phyloP scores from a whole-genome alignment of 2,329 filamentous ascomycete species.

The Lasiodiplodia hormozganensis region DNA sequence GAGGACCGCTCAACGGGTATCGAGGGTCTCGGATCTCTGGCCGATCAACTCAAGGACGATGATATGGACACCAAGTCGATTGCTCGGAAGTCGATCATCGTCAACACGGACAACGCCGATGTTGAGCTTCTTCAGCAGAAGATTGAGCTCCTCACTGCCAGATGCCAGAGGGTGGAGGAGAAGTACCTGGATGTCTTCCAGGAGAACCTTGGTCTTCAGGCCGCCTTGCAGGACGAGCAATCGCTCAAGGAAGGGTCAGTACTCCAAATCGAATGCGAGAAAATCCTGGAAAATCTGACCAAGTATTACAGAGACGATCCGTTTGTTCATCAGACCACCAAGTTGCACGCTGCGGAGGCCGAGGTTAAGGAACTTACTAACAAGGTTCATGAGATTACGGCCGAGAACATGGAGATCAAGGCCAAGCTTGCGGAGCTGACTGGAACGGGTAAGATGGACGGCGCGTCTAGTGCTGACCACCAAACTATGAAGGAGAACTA shows the following conservation, averaged over 20 bases:
- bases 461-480: constrained; percentile 39
- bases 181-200: constrained; percentile 52
- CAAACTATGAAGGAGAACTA: constrained; percentile 43
- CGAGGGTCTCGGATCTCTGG: constrained; percentile 41
- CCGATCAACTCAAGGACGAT: constrained; percentile 45
- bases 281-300: constrained; percentile 17
- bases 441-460: constrained; percentile 31
- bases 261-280: constrained; percentile 32
- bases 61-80: constrained; percentile 10
- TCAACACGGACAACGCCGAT: constrained; percentile 25
- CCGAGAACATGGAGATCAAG: constrained; percentile 31
- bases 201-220: constrained; percentile 47
- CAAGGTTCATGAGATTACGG: constrained; percentile 28
- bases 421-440: constrained; percentile 22
- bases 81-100: constrained; percentile 25
- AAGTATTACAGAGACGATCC: constrained; percentile 33
- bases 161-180: constrained; percentile 46
- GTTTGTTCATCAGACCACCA: constrained; percentile 48
- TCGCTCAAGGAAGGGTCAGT: constrained; percentile 38
- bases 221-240: constrained; percentile 43
- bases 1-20: constrained; percentile 35
- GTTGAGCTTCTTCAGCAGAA: constrained; percentile 48
- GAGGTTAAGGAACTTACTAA: constrained; percentile 34
- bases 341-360: constrained; percentile 43
- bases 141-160: constrained; percentile 46